A percentile compares a stretch with the other conserved stretches of the same genome.
Conservation (phyloP, 495 filamentous ascomycete species). For the Penicillium maclennaniae region DNA sequence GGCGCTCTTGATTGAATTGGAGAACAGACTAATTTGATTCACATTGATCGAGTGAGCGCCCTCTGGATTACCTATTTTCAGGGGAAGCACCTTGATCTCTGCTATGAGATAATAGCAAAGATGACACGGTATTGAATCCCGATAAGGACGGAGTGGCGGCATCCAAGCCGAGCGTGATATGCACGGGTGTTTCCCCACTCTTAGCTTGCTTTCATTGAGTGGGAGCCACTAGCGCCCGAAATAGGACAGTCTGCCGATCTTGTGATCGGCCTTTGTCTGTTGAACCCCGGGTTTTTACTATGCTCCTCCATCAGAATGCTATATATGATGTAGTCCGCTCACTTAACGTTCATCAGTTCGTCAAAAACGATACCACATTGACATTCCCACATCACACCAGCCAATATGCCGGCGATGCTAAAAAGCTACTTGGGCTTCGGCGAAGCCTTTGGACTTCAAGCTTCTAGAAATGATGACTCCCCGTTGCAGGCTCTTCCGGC, state of each 20-base stretch:
- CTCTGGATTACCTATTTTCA: neutral
- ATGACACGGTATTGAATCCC: neutral
- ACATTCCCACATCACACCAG: neutral
- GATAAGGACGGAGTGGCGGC: neutral
- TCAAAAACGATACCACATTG: neutral
- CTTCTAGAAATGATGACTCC: slow-evolving; percentile 2
- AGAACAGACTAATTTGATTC: too few species aligned
- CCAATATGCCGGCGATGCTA: slow-evolving; percentile 11
- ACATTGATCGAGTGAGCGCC: too few species aligned
- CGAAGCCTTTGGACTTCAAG: slow-evolving; percentile 1
- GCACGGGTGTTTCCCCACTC: neutral
- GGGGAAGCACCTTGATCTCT: neutral
- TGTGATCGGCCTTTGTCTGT: slow-evolving; percentile 19
- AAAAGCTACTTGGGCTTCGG: slow-evolving; percentile 28
- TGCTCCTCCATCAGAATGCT: neutral
- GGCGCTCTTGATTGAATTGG: too few species aligned
- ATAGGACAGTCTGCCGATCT: slow-evolving; percentile 15
- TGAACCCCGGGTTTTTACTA: slow-evolving; percentile 1
- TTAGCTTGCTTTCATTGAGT: neutral
- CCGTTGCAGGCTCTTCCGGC: slow-evolving; percentile 39
- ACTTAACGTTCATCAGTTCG: neutral
- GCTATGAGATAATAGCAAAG: neutral
- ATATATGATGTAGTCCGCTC: slow-evolving; percentile 8
- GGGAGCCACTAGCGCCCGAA: neutral
- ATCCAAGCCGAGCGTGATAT: neutral